These are phyloP conservation scores for Leccinum solheimii DNA, from an alignment of 1,284 basidiomycete species.

Conservation along the genomic window DNA sequence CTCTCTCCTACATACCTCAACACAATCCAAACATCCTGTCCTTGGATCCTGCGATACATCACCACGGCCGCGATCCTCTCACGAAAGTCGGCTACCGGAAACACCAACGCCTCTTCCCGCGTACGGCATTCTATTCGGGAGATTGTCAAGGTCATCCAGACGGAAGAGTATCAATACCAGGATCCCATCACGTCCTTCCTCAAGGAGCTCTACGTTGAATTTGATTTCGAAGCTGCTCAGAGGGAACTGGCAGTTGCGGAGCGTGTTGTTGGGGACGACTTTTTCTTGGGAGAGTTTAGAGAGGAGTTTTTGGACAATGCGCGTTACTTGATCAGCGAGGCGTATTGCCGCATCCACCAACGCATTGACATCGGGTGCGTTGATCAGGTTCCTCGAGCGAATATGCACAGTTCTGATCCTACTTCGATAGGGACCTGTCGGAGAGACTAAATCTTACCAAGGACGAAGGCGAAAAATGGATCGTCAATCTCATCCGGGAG, in stretches of 20 bases:
- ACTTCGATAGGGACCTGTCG: conserved; percentile 73
- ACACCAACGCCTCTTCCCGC: conserved; percentile 59
- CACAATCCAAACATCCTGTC: conserved; percentile 95
- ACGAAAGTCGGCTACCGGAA: conserved; percentile 62
- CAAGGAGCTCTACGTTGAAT: conserved; percentile 91
- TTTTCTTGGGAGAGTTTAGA: conserved; percentile 89
- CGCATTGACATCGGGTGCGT: conserved; percentile 91
- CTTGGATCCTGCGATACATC: conserved; percentile 95
- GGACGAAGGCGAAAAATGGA: conserved; percentile 99
- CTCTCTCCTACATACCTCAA: conserved; percentile 95
- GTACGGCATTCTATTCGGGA: conserved; percentile 86
- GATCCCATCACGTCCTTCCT: conserved; percentile 95
- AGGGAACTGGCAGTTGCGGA: conserved; percentile 79
- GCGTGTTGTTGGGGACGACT: conserved; percentile 86
- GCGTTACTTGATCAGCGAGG: conserved; percentile 92
- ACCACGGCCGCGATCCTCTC: conserved; percentile 91
- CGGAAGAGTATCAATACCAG: conserved; percentile 92
- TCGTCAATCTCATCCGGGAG: conserved; percentile 97
- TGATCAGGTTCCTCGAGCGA: neutral
- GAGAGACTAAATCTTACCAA: conserved; percentile 88
- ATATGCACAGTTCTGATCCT: neutral
- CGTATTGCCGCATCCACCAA: conserved; percentile 97
- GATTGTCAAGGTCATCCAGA: conserved; percentile 87
- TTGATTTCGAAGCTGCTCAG: conserved; percentile 89
- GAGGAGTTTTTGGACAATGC: conserved; percentile 97